Base-by-base conservation (phyloP, 371 early-diverging fungal species). In the Circinella minor region DNA sequence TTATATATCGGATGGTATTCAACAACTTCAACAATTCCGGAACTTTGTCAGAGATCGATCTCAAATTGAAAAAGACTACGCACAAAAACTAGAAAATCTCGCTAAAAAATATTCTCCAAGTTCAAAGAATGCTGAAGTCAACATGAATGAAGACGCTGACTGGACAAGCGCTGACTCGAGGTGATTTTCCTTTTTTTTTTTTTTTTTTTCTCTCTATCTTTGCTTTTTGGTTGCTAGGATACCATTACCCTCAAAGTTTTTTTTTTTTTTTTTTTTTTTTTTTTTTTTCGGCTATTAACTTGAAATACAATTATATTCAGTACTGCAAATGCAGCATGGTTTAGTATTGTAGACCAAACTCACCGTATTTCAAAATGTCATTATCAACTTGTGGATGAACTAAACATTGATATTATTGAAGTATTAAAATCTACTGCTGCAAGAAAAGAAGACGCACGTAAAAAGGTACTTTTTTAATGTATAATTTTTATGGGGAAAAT, bases 51-150 rank as follows among this genome's bases (percentile, higher is more conserved):
- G 87, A 69, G 95, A 95, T 51, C 81, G 88, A 17, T 86, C 89
- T 20, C 86, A 81, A 55, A 82, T 94, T 36, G 94, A 95, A 69
- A 81, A 85, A 55, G 95, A 95, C 55, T 93, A 90, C 77, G 88
- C 93, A 14, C 84, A 86, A 69, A 87, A 90, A 66, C 82, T 94
- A 36, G 95, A 94, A 36, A 72, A 74, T 1, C 76, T 95, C 6
- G 83, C 88, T 5, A 86, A 84, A 66, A 91, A 90, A 66, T 89
- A 92, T 68, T 81, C 65, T 68, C 60, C 68, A 80, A 81, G 46
- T 86, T 75, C 59, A 83, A 80, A 59, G 34, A 55, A 57, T 38
- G 64, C 60, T 36, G 75, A 71, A 11, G 43, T 67, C 6, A 36
- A 36, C n/a, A 39, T 54, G 4, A 47, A 57, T 36, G 81, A 81